Conservation (phyloP, 1,139 yeast genomes). For the Pichia sorboxylosa region DNA sequence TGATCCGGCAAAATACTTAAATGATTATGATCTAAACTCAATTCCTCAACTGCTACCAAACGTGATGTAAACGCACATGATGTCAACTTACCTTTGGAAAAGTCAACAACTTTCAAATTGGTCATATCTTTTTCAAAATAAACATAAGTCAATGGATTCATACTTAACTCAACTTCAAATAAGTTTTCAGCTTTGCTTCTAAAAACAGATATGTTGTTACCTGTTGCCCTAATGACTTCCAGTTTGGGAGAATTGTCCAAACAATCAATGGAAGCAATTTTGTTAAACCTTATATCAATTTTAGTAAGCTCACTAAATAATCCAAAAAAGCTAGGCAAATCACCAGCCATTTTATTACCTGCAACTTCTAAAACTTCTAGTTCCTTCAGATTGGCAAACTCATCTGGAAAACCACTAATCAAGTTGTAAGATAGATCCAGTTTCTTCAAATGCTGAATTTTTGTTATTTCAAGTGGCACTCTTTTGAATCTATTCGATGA, state of each 20-base stretch:
- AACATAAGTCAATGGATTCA: conserved; percentile 47
- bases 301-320: conserved; percentile 50
- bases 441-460: conserved; percentile 47
- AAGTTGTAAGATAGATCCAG: conserved; percentile 79
- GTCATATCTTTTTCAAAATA: conserved; percentile 41
- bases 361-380: conserved; percentile 64
- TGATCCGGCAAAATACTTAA: conserved; percentile 66
- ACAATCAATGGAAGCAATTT: conserved; percentile 51
- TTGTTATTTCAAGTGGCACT: conserved; percentile 63
- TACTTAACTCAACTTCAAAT: conserved; percentile 36
- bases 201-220: conserved; percentile 66
- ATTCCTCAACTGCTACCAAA: conserved; percentile 58
- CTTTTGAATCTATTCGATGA: conserved; percentile 67
- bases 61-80: conserved; percentile 56
- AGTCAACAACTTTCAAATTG: conserved; percentile 59
- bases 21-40: conserved; percentile 75
- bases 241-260: conserved; percentile 49
- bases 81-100: conserved; percentile 74
- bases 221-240: conserved; percentile 60
- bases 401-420: conserved; percentile 41
- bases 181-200: conserved; percentile 49
- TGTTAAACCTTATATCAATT: conserved; percentile 70
- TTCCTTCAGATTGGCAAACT: conserved; percentile 45
- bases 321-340: conserved; percentile 43
- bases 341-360: conserved; percentile 54